Percentiles rank a stretch among this genome's conserved stretches.
These are phyloP conservation scores for Somion occarium DNA, from an alignment of 1,284 basidiomycete genomes.

Conservation along the genomic window DNA sequence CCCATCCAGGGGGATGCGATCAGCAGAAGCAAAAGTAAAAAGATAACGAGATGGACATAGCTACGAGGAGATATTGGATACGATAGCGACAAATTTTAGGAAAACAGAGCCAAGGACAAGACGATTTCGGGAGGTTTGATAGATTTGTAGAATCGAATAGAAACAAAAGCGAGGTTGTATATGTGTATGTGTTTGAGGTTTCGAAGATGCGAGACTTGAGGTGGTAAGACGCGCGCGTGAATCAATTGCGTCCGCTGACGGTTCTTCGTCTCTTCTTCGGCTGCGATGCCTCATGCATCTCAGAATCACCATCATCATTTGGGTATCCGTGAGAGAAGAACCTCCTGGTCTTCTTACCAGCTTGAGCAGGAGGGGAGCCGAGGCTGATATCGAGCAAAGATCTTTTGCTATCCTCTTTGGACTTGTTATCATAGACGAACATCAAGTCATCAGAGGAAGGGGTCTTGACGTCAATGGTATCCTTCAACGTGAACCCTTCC, in stretches of 20 bases:
- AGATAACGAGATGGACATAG: background rate
- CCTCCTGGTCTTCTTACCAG: slow-evolving; percentile 21
- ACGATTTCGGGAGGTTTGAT: background rate
- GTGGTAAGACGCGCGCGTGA: background rate
- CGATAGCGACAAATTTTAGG: background rate
- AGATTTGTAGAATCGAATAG: background rate
- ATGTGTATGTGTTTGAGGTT: background rate
- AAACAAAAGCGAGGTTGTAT: background rate
- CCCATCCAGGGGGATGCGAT: background rate
- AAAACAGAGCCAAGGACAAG: background rate
- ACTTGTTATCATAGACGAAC: slow-evolving; percentile 4
- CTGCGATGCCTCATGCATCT: slow-evolving; percentile 9
- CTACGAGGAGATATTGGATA: background rate
- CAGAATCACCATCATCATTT: slow-evolving; percentile 18
- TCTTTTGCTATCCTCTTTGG: background rate
- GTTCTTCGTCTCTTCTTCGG: slow-evolving; percentile 14
- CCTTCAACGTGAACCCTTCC: slow-evolving; percentile 22
- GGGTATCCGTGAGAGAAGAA: slow-evolving; percentile 16
- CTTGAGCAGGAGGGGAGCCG: background rate
- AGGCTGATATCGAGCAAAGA: background rate
- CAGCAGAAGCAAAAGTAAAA: background rate
- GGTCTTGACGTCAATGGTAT: background rate
- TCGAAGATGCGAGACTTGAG: background rate
- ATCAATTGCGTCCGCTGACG: slow-evolving; percentile 8
- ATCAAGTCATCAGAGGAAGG: slow-evolving; percentile 7